These are phyloP conservation scores for Salix arbutifolia DNA, from an alignment of 345 rosid species.

Conservation along the genomic window DNA sequence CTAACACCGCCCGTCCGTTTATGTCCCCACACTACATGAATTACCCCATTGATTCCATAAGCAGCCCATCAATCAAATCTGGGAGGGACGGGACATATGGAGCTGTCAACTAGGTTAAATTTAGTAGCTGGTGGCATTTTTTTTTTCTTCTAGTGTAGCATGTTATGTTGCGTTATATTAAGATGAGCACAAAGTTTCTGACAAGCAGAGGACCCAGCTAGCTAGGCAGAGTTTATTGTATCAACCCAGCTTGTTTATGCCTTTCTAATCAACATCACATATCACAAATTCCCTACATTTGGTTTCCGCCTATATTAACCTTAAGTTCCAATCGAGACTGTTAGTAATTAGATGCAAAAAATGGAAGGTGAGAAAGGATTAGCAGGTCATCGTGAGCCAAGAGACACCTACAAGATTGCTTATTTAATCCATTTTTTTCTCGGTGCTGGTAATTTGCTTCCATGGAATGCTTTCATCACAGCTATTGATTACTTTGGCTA, in stretches of 20 bases:
- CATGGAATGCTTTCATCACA: constrained; percentile 92
- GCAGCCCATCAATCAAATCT: constrained; percentile 55
- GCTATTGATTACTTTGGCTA: constrained; percentile 77
- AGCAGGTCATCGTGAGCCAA: constrained; percentile 36
- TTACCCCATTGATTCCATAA: constrained; percentile 40
- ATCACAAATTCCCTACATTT: background rate
- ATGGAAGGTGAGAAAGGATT: constrained; percentile 43
- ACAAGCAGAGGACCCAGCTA: background rate
- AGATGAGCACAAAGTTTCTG: background rate
- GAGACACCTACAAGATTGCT: constrained; percentile 63
- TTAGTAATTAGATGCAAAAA: constrained; percentile 17
- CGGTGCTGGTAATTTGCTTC: constrained; percentile 91
- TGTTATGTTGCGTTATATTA: background rate
- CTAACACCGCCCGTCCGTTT: constrained; percentile 41
- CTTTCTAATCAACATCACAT: constrained; percentile 28
- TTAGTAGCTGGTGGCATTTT: background rate
- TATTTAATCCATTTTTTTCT: constrained; percentile 81
- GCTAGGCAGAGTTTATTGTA: background rate
- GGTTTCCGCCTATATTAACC: constrained; percentile 10
- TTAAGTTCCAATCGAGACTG: constrained; percentile 16
- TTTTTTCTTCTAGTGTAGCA: no score
- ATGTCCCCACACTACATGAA: constrained; percentile 45
- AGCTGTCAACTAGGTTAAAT: constrained; percentile 23
- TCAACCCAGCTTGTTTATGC: constrained; percentile 20
- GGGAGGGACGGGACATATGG: background rate